Evolutionary conservation across 345 rosid species (phyloP).

Genomic region (Moricandia moricandioides): DNA sequence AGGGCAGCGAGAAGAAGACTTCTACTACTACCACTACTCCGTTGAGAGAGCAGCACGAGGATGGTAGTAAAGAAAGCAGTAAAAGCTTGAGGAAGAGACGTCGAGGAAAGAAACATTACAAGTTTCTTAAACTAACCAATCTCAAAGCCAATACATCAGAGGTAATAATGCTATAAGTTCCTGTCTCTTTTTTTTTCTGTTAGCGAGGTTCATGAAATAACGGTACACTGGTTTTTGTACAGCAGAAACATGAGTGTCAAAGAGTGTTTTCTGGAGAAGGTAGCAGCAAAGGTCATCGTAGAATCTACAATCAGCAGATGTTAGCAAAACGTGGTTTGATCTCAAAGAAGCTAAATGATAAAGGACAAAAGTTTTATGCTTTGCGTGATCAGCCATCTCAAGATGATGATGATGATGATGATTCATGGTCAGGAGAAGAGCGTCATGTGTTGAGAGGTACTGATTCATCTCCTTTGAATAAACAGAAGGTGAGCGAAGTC

Average conservation of each 20-base stretch:
- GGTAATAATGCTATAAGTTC: constrained; percentile 39
- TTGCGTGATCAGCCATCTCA: constrained; percentile 48
- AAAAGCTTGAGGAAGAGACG: constrained; percentile 45
- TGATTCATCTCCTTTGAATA: constrained; percentile 35
- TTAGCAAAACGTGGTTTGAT: constrained; percentile 58
- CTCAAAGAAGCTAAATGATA: constrained; percentile 47
- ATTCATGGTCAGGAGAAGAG: constrained; percentile 41
- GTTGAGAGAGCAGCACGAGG: constrained; percentile 1
- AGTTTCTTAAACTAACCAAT: constrained; percentile 56
- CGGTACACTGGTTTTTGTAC: constrained; percentile 25
- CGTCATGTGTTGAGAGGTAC: constrained; percentile 35
- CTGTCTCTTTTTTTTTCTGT: neutral
- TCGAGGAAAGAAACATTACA: constrained; percentile 50
- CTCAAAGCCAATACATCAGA: constrained; percentile 45
- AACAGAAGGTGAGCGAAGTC: constrained; percentile 35
- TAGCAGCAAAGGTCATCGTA: constrained; percentile 45
- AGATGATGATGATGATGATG: constrained; percentile 48
- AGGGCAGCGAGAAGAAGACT: constrained; percentile 37
- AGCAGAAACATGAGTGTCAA: constrained; percentile 45
- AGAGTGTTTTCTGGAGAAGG: constrained; percentile 44
- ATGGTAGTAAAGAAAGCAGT: constrained; percentile 28
- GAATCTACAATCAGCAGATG: constrained; percentile 58
- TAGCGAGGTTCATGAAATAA: constrained; percentile 38
- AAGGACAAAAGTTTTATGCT: constrained; percentile 45
- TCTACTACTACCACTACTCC: constrained; percentile 2